Evolutionary conservation across 257 asterid species (phyloP).

Genomic region (Avicennia marina): DNA sequence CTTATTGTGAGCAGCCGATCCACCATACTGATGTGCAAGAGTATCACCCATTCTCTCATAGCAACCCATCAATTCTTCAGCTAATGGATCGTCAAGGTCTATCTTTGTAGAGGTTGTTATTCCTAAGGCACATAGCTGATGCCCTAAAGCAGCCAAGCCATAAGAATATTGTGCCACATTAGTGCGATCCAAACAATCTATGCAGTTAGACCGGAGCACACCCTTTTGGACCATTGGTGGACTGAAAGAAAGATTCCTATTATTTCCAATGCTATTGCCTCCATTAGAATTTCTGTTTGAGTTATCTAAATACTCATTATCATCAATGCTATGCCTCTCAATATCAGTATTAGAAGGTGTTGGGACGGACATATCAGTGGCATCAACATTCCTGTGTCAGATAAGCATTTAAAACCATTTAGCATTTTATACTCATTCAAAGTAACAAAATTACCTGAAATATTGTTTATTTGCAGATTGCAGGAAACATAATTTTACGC

Average conservation of each 20-base stretch:
- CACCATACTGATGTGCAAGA: constrained; percentile 98
- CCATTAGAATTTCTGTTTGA: constrained; percentile 39
- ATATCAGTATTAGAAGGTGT: constrained; percentile 31
- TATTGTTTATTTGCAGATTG: background rate
- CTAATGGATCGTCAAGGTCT: constrained; percentile 93
- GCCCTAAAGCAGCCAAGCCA: constrained; percentile 91
- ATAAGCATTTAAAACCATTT: constrained; percentile 11
- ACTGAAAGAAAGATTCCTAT: constrained; percentile 46
- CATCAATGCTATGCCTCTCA: constrained; percentile 45
- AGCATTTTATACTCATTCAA: constrained; percentile 5
- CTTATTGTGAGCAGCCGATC: constrained; percentile 99
- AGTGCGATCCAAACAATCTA: constrained; percentile 97
- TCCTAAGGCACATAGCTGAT: constrained; percentile 78
- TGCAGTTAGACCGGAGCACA: constrained; percentile 94
- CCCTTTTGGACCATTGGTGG: constrained; percentile 71
- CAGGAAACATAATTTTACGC: background rate
- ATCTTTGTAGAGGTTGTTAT: constrained; percentile 52
- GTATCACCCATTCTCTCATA: constrained; percentile 99
- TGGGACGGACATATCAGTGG: constrained; percentile 35
- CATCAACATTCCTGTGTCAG: constrained; percentile 45
- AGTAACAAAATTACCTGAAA: background rate
- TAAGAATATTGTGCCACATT: constrained; percentile 99
- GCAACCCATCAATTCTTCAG: constrained; percentile 81
- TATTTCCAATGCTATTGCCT: constrained; percentile 24
- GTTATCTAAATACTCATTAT: constrained; percentile 42